A percentile compares a stretch with the other conserved stretches of the same genome.
phyloP scores from a whole-genome alignment of 2,329 filamentous ascomycete genomes.

The Coleophoma cylindrospora region DNA sequence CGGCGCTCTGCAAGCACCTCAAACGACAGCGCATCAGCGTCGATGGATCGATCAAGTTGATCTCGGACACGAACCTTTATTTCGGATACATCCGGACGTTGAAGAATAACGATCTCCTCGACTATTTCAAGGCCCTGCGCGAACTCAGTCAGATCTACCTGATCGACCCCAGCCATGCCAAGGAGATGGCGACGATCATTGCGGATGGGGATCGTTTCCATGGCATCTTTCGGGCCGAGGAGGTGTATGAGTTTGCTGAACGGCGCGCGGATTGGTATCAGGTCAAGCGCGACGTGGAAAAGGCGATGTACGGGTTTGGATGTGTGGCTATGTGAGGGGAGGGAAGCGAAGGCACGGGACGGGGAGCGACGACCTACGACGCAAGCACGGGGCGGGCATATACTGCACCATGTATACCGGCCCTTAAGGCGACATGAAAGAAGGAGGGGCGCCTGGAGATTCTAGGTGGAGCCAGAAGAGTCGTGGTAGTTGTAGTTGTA shows the following conservation, averaged over 20 bases:
- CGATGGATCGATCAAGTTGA: slow-evolving; percentile 84
- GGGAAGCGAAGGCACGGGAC: too few species aligned
- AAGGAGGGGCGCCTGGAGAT: too few species aligned
- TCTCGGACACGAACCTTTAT: slow-evolving; percentile 95
- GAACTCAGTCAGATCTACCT: slow-evolving; percentile 95
- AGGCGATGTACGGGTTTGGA: slow-evolving; percentile 94
- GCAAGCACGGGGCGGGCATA: too few species aligned
- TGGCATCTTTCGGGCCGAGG: slow-evolving; percentile 89
- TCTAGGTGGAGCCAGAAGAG: too few species aligned
- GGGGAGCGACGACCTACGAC: too few species aligned
- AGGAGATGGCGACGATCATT: slow-evolving; percentile 92
- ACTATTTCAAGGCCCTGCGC: slow-evolving; percentile 87
- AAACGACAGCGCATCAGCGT: slow-evolving; percentile 92
- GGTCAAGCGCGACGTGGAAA: slow-evolving; percentile 83
- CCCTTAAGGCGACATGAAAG: too few species aligned
- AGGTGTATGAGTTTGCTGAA: slow-evolving; percentile 97
- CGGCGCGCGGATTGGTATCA: slow-evolving; percentile 91
- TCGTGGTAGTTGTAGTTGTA: too few species aligned
- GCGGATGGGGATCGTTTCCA: slow-evolving; percentile 86
- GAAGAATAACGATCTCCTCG: slow-evolving; percentile 74
- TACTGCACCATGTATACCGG: too few species aligned
- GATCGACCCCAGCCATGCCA: slow-evolving; percentile 80
- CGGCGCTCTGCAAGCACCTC: slow-evolving; percentile 90
- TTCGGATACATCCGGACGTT: slow-evolving; percentile 78
- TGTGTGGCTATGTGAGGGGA: slow-evolving; percentile 71